Conservation (phyloP, 2,329 filamentous ascomycete genomes). For the Trichoderma asperellum region DNA sequence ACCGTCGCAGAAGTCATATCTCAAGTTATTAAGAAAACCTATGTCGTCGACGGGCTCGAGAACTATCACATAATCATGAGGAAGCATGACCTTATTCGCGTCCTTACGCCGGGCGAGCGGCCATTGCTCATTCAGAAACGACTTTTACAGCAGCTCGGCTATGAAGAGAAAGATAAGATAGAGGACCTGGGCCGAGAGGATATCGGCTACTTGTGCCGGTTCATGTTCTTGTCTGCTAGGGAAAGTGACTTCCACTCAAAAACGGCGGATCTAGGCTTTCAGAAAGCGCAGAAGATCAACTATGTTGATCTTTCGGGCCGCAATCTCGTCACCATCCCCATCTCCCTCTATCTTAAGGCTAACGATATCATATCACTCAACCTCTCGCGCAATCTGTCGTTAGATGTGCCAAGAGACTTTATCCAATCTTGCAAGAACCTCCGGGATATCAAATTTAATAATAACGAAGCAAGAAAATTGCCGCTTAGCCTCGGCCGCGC, state of each 20-base stretch:
- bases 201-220: conserved; percentile 94
- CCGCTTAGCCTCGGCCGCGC: conserved; percentile 84
- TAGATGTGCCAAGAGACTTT: conserved; percentile 94
- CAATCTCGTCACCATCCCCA: conserved; percentile 93
- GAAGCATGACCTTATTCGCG: conserved; percentile 86
- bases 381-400: conserved; percentile 85
- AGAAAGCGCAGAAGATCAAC: conserved; percentile 85
- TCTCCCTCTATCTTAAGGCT: conserved; percentile 88
- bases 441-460: conserved; percentile 92
- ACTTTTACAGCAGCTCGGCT: conserved; percentile 88
- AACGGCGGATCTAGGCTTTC: conserved; percentile 76
- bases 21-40: conserved; percentile 94
- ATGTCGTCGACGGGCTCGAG: conserved; percentile 83
- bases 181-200: conserved; percentile 96
- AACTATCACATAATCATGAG: conserved; percentile 96
- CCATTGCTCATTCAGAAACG: conserved; percentile 91
- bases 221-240: conserved; percentile 89
- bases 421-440: conserved; percentile 90
- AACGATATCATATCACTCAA: conserved; percentile 94
- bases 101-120: conserved; percentile 76
- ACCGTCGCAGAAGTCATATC: conserved; percentile 84
- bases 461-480: conserved; percentile 86
- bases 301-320: conserved; percentile 89
- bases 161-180: conserved; percentile 81
- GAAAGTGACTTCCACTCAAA: conserved; percentile 76